phyloP scores from a whole-genome alignment of 176 grass and related monocot genomes.

The Tuctoria greenei region DNA sequence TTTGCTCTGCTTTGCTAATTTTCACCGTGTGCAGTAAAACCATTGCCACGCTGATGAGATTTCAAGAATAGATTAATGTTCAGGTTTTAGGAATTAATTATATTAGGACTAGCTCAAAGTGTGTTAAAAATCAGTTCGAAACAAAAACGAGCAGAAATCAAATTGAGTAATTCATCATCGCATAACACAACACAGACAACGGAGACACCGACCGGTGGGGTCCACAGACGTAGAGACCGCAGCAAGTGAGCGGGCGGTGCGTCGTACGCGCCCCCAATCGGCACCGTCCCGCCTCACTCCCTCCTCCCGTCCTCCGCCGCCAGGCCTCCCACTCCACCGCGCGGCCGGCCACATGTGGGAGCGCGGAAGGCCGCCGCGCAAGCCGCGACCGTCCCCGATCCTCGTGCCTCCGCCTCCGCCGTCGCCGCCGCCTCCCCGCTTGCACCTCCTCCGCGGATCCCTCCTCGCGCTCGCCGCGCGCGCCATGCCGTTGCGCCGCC shows the following conservation, averaged over 20 bases:
- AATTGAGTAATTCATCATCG: too few relatives aligned
- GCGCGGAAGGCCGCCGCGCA: conserved; percentile 61
- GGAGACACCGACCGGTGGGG: conserved; percentile 9
- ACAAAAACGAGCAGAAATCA: too few relatives aligned
- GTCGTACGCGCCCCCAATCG: not conserved
- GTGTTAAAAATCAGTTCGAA: too few relatives aligned
- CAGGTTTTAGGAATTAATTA: too few relatives aligned
- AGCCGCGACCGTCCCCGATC: conserved; percentile 42
- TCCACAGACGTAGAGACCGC: not conserved
- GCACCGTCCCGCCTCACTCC: not conserved
- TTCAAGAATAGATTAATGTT: too few relatives aligned
- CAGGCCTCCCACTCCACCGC: not conserved
- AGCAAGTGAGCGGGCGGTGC: not conserved
- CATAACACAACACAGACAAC: not conserved
- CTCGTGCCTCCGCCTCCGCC: conserved; percentile 36
- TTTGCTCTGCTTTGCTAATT: too few relatives aligned
- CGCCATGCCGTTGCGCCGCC: conserved; percentile 48
- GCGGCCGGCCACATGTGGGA: conserved; percentile 58
- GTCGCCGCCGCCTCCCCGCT: conserved; percentile 37
- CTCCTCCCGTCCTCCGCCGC: not conserved
- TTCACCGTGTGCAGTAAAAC: too few relatives aligned
- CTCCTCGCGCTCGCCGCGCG: conserved; percentile 40
- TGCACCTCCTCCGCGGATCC: conserved; percentile 33
- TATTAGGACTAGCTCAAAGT: too few relatives aligned
- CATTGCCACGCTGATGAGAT: too few relatives aligned